Base-by-base conservation (phyloP, 2,329 filamentous ascomycete genomes). In the Trichoderma endophyticum region DNA sequence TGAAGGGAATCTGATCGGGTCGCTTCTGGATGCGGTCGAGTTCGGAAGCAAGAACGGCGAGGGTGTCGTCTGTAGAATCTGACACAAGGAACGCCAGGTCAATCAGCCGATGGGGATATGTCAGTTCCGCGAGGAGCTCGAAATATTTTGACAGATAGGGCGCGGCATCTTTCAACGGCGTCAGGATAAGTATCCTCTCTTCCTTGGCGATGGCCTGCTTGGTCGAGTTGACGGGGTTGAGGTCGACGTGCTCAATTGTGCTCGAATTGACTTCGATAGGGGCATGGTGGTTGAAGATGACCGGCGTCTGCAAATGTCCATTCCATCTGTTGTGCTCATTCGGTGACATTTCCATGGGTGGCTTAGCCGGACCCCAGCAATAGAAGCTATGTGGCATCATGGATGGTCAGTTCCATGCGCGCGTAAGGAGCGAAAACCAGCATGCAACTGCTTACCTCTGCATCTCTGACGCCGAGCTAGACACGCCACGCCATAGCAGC, bases 271-370 rank as follows among this genome's bases (percentile, higher is more conserved):
- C 86, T 80, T 93, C 90, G 78, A 98, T 87, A 43, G 96, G 92
- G 74, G 92, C 91, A 82, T 98, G 96, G 82, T 95, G 93, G 84
- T 99, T 99, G 87, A 97, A 98, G 75, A 97, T 89, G 77, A 99
- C 94, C 64, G 96, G 96, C 4, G 96, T 98, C 77, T 95, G 91
- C 74, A 96, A 86, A 80, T 97, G 95, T 72, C 90, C 90, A 76
- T 93, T 92, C 96, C 96, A 99, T 75, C 93, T 88, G 74, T 91
- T 91, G 81, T 95, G 92, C 80, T 99, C 96, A 80, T 98, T 98
- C 71, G 92, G 85, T 56, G 92, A 90, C 94, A 99, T 97, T 75
- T 96, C 90, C 90, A 97, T 97, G 68, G 96, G 96, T n/a, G 96
- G 90, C 85, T 97, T 98, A 28, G 92, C 90, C 15, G 96, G 95